Percentiles rank a stretch among this genome's conserved stretches.
Conservation (phyloP, 2,329 filamentous ascomycete species). For the Penicillium griseofulvum region DNA sequence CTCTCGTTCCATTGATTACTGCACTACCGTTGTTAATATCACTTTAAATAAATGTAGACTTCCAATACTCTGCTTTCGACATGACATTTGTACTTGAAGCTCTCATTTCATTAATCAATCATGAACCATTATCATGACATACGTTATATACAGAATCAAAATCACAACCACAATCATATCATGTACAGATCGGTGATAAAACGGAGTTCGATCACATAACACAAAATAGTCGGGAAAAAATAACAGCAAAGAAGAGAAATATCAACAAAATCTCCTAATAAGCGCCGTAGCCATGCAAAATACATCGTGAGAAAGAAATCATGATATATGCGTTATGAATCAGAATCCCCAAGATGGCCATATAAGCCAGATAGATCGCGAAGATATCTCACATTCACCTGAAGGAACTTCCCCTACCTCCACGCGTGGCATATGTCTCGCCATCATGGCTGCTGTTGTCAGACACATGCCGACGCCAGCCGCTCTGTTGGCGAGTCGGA, state of each 20-base stretch:
- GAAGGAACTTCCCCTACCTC: background rate
- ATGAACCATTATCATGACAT: constrained; percentile 19
- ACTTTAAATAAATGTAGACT: background rate
- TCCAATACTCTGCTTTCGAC: background rate
- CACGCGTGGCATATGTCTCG: constrained; percentile 1
- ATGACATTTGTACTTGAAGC: background rate
- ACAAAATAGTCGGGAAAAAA: background rate
- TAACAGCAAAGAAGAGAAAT: background rate
- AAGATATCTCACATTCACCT: background rate
- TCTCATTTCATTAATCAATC: constrained; percentile 11
- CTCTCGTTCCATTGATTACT: background rate
- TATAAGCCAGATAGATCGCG: background rate
- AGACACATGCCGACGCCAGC: constrained; percentile 31
- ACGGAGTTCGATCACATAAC: background rate
- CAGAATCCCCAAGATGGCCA: background rate
- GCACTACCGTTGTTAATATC: background rate
- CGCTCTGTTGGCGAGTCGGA: constrained; percentile 21
- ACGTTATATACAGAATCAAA: constrained; percentile 9
- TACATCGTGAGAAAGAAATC: background rate
- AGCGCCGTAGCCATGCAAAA: constrained; percentile 2
- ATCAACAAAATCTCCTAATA: background rate
- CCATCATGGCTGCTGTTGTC: constrained; percentile 14
- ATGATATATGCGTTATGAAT: background rate
- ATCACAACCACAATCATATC: background rate
- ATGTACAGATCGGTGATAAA: background rate